Percentiles rank a stretch among this genome's conserved stretches.
Conservation (phyloP, 371 early-diverging fungal genomes). For the Mucor mucedo region DNA sequence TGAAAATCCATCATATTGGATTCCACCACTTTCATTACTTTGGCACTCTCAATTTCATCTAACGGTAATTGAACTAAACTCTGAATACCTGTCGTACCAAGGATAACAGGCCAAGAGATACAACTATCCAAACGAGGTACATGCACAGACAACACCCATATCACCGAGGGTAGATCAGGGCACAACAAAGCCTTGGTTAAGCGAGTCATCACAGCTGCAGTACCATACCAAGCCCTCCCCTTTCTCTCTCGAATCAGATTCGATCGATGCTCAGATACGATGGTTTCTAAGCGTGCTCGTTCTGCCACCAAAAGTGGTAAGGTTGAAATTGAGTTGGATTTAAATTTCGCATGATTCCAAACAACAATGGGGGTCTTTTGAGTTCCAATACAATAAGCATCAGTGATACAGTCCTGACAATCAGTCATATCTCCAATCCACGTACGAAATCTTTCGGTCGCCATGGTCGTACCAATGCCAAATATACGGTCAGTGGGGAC, state of each 20-base stretch:
- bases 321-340: conserved; percentile 60
- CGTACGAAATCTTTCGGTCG: conserved; percentile 67
- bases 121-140: conserved; percentile 63
- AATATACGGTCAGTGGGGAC: conserved; percentile 75
- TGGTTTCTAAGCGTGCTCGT: conserved; percentile 43
- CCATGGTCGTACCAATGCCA: conserved; percentile 82
- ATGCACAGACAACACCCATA: conserved; percentile 63
- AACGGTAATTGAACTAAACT: conserved; percentile 60
- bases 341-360: conserved; percentile 73
- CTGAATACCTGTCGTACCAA: conserved; percentile 64
- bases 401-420: background rate
- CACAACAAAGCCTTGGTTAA: conserved; percentile 33
- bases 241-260: conserved; percentile 74
- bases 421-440: conserved; percentile 54
- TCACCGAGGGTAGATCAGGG: no score
- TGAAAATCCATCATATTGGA: conserved; percentile 7
- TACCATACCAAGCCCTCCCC: conserved; percentile 83
- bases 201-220: conserved; percentile 69
- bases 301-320: conserved; percentile 54
- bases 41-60: conserved; percentile 13
- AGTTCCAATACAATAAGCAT: conserved; percentile 75
- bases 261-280: conserved; percentile 60
- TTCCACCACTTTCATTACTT: conserved; percentile 4
- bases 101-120: conserved; percentile 68
- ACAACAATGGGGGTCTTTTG: conserved; percentile 72